Base-by-base conservation (phyloP, 345 rosid genomes). In the Gossypium stocksii region DNA sequence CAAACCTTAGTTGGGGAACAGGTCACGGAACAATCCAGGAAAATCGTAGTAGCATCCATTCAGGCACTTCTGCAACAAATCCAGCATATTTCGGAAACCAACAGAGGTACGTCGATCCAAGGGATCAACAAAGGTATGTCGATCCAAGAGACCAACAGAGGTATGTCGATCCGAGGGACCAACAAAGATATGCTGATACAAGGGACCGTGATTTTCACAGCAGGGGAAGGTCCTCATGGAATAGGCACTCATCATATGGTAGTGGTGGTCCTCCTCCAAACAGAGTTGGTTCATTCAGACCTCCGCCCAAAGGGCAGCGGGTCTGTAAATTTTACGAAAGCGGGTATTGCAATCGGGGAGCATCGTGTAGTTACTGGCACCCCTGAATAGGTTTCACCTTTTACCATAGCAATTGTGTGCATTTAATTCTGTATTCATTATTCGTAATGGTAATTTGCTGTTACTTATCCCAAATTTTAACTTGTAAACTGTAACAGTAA, bases 271-370 rank as follows among this genome's bases (percentile, higher is more conserved):
- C 74, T 54, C 59, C 59, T 38, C 91, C 83, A 45, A 87, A 82
- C 72, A 89, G 89, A 83, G 85, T 80, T 8, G 78, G 85, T 70
- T 82, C 89, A 41, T 76, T 70, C 71, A 80, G 86, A 81, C 79
- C 85, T 79, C 82, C 87, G 54, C 85, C 93, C 78, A 92, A 86
- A 88, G 91, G 91, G 83, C 92, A 82, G 76, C 82, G 91, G 71
- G 80, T 87, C 19, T 94, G 97, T 82, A 94, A 94, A 85, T 92
- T 83, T 74, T 72, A 90, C n/a, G 92, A 86, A 86, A 86, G 52
- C 56, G 97, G 97, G 69, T 34, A 70, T 51, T 90, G 97, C 88
- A 92, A 82, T 80, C 91, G 74, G 78, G 98, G 97, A 64, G 89
- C 91, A 29, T 84, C 90, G 11, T 92, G 97, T 78, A 87, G 85